These are phyloP conservation scores for Mycosarcoma mackinlayi DNA, from an alignment of 1,284 basidiomycete species.

Conservation along the genomic window DNA sequence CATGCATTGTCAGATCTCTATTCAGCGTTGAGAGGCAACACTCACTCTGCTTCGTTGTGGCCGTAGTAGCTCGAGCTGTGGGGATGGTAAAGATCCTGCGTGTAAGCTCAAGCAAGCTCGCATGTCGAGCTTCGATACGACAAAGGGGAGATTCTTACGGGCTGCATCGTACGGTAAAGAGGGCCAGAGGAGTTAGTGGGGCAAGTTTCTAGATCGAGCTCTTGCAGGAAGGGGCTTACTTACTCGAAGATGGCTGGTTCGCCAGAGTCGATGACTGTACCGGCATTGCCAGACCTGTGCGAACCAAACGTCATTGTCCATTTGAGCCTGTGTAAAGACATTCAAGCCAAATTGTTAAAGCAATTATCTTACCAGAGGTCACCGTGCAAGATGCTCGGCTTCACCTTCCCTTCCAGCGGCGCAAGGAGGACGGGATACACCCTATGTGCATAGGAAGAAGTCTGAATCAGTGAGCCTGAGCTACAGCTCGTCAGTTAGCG, in stretches of 20 bases:
- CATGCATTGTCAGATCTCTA: not conserved
- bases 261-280: slow-evolving; percentile 23
- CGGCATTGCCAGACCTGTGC: slow-evolving; percentile 43
- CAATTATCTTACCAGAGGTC: slow-evolving; percentile 34
- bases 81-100: not conserved
- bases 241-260: slow-evolving; percentile 41
- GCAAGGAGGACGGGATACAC: slow-evolving; percentile 35
- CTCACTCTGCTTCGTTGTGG: slow-evolving; percentile 46
- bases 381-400: slow-evolving; percentile 40
- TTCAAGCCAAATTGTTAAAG: no score
- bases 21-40: not conserved
- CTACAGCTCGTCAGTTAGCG: no score
- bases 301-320: not conserved
- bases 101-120: not conserved
- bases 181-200: not conserved
- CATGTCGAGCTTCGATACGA: not conserved
- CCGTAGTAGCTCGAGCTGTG: slow-evolving; percentile 46
- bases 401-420: slow-evolving; percentile 41
- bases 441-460: not conserved
- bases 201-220: no score
- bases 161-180: not conserved
- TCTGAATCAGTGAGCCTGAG: not conserved
- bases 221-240: no score
- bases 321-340: not conserved
- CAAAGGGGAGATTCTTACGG: slow-evolving; percentile 15